Evolutionary conservation across 495 filamentous ascomycete species (phyloP).

Genomic region (Daldinia grandis): DNA sequence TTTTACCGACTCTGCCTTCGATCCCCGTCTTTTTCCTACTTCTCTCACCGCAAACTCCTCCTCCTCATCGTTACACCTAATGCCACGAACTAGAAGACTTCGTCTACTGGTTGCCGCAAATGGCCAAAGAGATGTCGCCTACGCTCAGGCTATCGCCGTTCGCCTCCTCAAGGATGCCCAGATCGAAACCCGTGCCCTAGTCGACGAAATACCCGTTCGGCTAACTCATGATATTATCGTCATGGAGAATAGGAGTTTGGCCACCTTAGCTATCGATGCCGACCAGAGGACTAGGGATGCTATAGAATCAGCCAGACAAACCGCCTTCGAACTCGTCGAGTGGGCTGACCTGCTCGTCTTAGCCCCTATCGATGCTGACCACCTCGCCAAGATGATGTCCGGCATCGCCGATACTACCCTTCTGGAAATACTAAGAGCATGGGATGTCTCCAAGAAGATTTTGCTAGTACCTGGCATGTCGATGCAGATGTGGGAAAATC

Average conservation of each 20-base stretch:
- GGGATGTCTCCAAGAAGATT: constrained; percentile 85
- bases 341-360: constrained; percentile 90
- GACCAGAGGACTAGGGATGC: constrained; percentile 47
- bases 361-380: constrained; percentile 83
- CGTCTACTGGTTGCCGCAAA: constrained; percentile 63
- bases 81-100: constrained; percentile 54
- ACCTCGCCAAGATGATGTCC: constrained; percentile 81
- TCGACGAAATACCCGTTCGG: constrained; percentile 61
- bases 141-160: constrained; percentile 62
- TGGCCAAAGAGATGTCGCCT: constrained; percentile 60
- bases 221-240: constrained; percentile 62
- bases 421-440: constrained; percentile 77
- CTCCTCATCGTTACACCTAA: constrained; percentile 51
- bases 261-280: constrained; percentile 35
- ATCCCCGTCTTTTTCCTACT: constrained; percentile 12
- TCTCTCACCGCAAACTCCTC: constrained; percentile 42
- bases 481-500: constrained; percentile 83
- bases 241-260: constrained; percentile 54
- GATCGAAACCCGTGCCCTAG: constrained; percentile 62
- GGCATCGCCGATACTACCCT: constrained; percentile 78
- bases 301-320: constrained; percentile 55
- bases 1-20: constrained; percentile 24
- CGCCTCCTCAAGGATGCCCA: constrained; percentile 63
- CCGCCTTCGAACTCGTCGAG: constrained; percentile 76
- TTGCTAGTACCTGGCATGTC: constrained; percentile 86